Percentiles rank a stretch among this genome's conserved stretches.
phyloP scores from a whole-genome alignment of 129 eudicot species.

The Deinandra increscens region DNA sequence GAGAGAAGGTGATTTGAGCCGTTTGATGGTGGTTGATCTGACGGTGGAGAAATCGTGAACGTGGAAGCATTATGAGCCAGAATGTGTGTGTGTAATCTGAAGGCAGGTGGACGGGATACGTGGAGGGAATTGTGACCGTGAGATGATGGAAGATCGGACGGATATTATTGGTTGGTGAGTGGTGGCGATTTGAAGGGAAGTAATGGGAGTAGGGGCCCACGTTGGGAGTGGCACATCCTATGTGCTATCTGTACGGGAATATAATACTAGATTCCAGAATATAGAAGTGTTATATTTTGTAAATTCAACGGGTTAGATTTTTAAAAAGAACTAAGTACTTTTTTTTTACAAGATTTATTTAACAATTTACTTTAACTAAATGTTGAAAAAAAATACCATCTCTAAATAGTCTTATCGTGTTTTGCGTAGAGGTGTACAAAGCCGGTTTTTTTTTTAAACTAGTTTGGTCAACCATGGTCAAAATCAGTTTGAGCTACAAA shows the following conservation, averaged over 20 bases:
- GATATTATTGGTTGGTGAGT: not conserved
- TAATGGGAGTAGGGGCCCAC: constrained; percentile 11
- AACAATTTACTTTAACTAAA: too few relatives aligned
- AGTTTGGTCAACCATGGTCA: too few relatives aligned
- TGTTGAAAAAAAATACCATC: too few relatives aligned
- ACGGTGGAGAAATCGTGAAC: constrained; percentile 24
- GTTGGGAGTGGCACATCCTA: not conserved
- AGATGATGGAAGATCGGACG: constrained; percentile 38
- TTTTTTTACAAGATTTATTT: too few relatives aligned
- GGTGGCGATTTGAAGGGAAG: constrained; percentile 12
- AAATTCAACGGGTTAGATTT: too few relatives aligned
- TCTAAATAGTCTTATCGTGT: too few relatives aligned
- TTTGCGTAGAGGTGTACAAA: too few relatives aligned
- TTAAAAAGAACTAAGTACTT: too few relatives aligned
- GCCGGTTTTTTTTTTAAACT: too few relatives aligned
- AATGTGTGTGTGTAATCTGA: constrained; percentile 50
- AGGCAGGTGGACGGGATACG: constrained; percentile 46
- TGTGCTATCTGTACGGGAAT: constrained; percentile 12
- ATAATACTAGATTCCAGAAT: not conserved
- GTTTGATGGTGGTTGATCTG: constrained; percentile 44
- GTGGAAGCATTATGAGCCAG: constrained; percentile 66
- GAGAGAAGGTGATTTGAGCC: constrained; percentile 8
- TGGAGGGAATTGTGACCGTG: constrained; percentile 27
- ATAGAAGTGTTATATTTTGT: not conserved
- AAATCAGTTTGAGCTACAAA: too few relatives aligned